Conservation (phyloP, 1,139 yeast species). For the Dujonia santamariae region DNA sequence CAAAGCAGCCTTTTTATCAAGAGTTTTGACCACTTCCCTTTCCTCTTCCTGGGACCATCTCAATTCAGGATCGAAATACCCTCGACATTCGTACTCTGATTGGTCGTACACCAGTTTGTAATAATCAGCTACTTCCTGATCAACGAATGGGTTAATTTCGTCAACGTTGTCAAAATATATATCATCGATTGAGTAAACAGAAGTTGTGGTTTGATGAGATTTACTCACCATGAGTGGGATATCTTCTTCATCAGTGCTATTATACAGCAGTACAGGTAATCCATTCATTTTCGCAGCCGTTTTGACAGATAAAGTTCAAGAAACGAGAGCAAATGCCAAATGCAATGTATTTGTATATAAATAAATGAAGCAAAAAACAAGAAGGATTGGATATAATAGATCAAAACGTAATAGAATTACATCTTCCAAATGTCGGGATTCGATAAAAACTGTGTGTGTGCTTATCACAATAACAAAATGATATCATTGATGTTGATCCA, state of each 20-base stretch:
- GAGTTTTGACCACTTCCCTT: conserved; percentile 32
- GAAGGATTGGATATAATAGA: too few relatives aligned
- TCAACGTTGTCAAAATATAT: not conserved
- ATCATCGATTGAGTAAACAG: conserved; percentile 2
- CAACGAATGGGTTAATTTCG: conserved; percentile 22
- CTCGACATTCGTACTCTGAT: conserved; percentile 42
- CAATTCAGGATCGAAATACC: conserved; percentile 42
- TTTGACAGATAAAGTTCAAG: too few relatives aligned
- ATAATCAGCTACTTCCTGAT: conserved; percentile 39
- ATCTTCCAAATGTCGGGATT: too few relatives aligned
- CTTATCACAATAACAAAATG: too few relatives aligned
- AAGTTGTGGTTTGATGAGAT: conserved; percentile 2
- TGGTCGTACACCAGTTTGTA: conserved; percentile 39
- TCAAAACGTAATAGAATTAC: too few relatives aligned
- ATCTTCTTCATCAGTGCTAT: conserved; percentile 7
- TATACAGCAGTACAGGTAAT: conserved; percentile 1
- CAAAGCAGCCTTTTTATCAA: conserved; percentile 44
- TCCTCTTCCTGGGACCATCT: conserved; percentile 47
- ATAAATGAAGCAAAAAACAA: too few relatives aligned
- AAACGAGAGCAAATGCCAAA: too few relatives aligned
- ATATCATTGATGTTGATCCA: too few relatives aligned
- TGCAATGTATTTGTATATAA: too few relatives aligned
- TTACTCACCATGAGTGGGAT: conserved; percentile 7
- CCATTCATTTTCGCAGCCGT: conserved; percentile 4
- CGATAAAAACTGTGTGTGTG: too few relatives aligned